phyloP scores from a whole-genome alignment of 306 rosid species.

The Cercis canadensis region DNA sequence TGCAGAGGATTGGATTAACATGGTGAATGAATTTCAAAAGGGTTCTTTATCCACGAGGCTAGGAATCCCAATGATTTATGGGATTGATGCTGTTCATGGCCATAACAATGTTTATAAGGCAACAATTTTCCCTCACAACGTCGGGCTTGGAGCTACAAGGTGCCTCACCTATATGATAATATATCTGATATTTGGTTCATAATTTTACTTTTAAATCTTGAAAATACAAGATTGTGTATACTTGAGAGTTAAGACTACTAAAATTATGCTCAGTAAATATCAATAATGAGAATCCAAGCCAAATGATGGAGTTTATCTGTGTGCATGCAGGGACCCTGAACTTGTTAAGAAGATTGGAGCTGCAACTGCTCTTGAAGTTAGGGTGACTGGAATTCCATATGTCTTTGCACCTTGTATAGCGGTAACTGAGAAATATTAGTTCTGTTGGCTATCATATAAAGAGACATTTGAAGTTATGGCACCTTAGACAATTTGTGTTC shows the following conservation, averaged over 20 bases:
- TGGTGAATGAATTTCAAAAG: conserved; percentile 58
- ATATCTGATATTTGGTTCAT: neutral
- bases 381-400: conserved; percentile 61
- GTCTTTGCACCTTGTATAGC: conserved; percentile 57
- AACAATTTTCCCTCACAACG: conserved; percentile 57
- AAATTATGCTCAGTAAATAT: too few species aligned
- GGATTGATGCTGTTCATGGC: conserved; percentile 65
- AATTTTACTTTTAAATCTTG: too few species aligned
- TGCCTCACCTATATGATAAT: neutral
- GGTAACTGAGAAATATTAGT: conserved; percentile 33
- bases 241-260: too few species aligned
- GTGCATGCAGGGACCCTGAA: conserved; percentile 50
- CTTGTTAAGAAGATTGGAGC: conserved; percentile 57
- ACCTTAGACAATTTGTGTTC: conserved; percentile 4
- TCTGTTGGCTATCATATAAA: neutral
- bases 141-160: conserved; percentile 68
- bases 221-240: neutral
- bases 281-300: neutral
- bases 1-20: conserved; percentile 53
- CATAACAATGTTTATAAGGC: conserved; percentile 51
- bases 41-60: conserved; percentile 54
- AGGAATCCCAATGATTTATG: conserved; percentile 60
- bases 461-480: neutral
- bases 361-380: conserved; percentile 63
- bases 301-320: too few species aligned